phyloP scores from a whole-genome alignment of 2,329 filamentous ascomycete species.

The Capronia epimyces region DNA sequence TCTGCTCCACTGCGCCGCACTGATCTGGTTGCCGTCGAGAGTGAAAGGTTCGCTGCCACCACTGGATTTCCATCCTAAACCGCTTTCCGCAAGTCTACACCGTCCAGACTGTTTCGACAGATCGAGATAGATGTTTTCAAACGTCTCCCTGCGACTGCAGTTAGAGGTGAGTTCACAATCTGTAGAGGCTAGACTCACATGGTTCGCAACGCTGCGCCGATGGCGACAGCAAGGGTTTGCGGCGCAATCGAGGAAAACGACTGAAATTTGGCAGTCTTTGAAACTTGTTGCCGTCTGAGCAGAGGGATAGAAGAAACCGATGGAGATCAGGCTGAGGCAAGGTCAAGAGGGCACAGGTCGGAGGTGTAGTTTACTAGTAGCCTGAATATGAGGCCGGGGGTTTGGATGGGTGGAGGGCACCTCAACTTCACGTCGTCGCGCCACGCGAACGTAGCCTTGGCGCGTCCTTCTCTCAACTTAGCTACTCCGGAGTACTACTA shows the following conservation, averaged over 20 bases:
- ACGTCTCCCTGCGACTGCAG: constrained; percentile 64
- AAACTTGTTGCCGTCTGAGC: too few relatives aligned
- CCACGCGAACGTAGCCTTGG: constrained; percentile 1
- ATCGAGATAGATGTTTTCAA: constrained; percentile 95
- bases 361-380: neutral
- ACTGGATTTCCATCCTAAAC: constrained; percentile 89
- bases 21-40: constrained; percentile 78
- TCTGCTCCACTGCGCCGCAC: constrained; percentile 86
- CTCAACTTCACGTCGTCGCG: neutral
- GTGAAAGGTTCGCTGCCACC: constrained; percentile 81
- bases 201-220: constrained; percentile 6
- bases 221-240: neutral
- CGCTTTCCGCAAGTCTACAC: constrained; percentile 89
- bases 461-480: neutral
- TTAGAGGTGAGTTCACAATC: constrained; percentile 2
- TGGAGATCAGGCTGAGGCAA: neutral
- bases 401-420: neutral
- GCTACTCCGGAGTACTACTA: too few relatives aligned
- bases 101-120: constrained; percentile 87
- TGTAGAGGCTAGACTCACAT: constrained; percentile 13
- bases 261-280: too few relatives aligned
- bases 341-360: neutral
- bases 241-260: neutral
- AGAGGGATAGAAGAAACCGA: too few relatives aligned
- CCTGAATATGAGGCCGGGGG: neutral